Evolutionary conservation across 129 eudicot species (phyloP), one percentile per base, ranked within the genome.

Genomic region (Sambucus nigra): DNA sequence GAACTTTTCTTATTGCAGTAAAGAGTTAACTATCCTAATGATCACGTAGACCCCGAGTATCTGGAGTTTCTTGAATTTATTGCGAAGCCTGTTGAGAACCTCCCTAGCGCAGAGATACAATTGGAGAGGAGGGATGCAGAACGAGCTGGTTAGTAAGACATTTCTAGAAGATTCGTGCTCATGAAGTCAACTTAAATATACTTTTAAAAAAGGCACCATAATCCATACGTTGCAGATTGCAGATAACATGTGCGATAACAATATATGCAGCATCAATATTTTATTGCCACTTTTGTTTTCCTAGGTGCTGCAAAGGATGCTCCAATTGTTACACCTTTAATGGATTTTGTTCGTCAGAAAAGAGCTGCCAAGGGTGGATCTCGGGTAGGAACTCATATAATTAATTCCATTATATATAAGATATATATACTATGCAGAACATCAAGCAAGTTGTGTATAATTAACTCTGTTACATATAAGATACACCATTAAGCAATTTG

Each of bases 61-160:
- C 59, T 80, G 74, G 94, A 88, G 78, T 88, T 88, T 55, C 91
- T 88, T 22, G 94, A 88, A 59, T 55, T 69, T 40, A 53, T 88
- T 54, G 70, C 84, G 28, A 88, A 88, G 80, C 96, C 96, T 41
- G 87, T 83, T 11, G 96, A 88, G 87, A 80, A 80, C 72, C 94
- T 88, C 67, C 96, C 94, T 8, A 88, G 96, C 70, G 96, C 96
- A 54, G 96, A 88, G 73, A 80, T 88, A 68, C 96, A 88, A 29
- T 63, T 88, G 91, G 96, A 88, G 75, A 83, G 94, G 57, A 83
- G 73, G 81, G 96, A 88, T 67, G 96, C 94, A 45, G 96, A 83
- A 55, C 80, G 81, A 64, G 83, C 94, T 68, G 94, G 96, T 87
- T 38, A 78, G 88, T 70, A n/a, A 52, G n/a, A 53, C 7, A 48